Conservation (phyloP, 2,329 filamentous ascomycete genomes). For the Xylariaceae sp. region DNA sequence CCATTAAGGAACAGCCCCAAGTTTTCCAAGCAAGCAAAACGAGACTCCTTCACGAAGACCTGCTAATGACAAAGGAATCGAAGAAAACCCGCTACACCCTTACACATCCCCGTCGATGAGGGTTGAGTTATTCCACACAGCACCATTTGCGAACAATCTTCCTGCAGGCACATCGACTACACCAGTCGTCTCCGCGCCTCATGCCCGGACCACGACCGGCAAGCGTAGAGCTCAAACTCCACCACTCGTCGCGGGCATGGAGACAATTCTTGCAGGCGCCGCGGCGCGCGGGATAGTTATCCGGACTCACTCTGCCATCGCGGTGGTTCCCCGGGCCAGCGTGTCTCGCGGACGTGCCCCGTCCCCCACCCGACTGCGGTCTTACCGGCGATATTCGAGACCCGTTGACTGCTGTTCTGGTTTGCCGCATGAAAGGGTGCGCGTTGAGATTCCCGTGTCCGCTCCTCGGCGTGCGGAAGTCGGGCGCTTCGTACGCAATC, state of each 20-base stretch:
- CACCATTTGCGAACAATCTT: slow-evolving; percentile 24
- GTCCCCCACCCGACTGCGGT: background rate
- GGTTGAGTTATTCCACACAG: slow-evolving; percentile 7
- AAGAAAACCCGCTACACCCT: background rate
- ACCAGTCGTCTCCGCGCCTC: slow-evolving; percentile 26
- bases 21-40: slow-evolving; percentile 8
- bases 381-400: background rate
- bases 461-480: slow-evolving; percentile 24
- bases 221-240: slow-evolving; percentile 27
- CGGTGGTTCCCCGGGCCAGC: background rate
- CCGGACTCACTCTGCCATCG: background rate
- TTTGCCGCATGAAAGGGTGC: slow-evolving; percentile 22
- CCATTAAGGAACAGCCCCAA: background rate
- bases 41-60: background rate
- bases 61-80: background rate
- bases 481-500: slow-evolving; percentile 9
- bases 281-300: background rate
- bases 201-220: slow-evolving; percentile 19
- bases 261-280: slow-evolving; percentile 24
- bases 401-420: background rate
- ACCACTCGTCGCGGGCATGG: slow-evolving; percentile 22
- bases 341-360: background rate
- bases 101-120: background rate
- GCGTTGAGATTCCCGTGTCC: slow-evolving; percentile 21
- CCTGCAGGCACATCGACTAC: slow-evolving; percentile 26